Percentiles rank a stretch among this genome's conserved stretches.
Evolutionary conservation across 805 yeast species (phyloP).

Genomic region (Priceomyces haplophilus): DNA sequence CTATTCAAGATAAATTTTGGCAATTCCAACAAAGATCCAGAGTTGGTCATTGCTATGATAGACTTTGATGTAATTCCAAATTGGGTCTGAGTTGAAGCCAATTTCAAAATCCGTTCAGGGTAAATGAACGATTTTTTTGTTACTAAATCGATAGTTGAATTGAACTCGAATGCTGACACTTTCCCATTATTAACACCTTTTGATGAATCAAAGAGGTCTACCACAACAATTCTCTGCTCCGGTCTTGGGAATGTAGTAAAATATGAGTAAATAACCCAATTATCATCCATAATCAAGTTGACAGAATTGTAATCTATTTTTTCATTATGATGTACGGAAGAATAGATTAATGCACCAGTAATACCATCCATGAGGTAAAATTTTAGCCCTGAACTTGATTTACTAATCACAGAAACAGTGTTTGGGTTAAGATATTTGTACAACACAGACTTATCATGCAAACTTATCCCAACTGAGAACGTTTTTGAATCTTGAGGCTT

Average conservation of each 20-base stretch:
- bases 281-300: slow-evolving; percentile 66
- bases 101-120: slow-evolving; percentile 54
- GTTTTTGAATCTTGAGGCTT: slow-evolving; percentile 23
- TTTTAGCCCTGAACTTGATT: slow-evolving; percentile 29
- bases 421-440: slow-evolving; percentile 84
- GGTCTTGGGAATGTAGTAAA: slow-evolving; percentile 49
- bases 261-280: slow-evolving; percentile 75
- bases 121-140: slow-evolving; percentile 55
- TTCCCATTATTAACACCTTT: slow-evolving; percentile 23
- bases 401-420: slow-evolving; percentile 48
- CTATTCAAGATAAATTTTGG: slow-evolving; percentile 71
- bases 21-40: slow-evolving; percentile 62
- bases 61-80: slow-evolving; percentile 46
- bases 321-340: slow-evolving; percentile 40
- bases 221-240: slow-evolving; percentile 56
- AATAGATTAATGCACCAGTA: slow-evolving; percentile 61
- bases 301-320: slow-evolving; percentile 41
- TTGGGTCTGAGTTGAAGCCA: slow-evolving; percentile 43
- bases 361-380: slow-evolving; percentile 62
- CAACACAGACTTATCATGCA: slow-evolving; percentile 68
- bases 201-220: slow-evolving; percentile 68
- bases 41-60: slow-evolving; percentile 53
- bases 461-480: slow-evolving; percentile 61
- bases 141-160: slow-evolving; percentile 44
- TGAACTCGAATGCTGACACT: slow-evolving; percentile 32